Evolutionary conservation across 2,329 filamentous ascomycete species (phyloP).

Genomic region (Ceratocystiopsis brevicomis): DNA sequence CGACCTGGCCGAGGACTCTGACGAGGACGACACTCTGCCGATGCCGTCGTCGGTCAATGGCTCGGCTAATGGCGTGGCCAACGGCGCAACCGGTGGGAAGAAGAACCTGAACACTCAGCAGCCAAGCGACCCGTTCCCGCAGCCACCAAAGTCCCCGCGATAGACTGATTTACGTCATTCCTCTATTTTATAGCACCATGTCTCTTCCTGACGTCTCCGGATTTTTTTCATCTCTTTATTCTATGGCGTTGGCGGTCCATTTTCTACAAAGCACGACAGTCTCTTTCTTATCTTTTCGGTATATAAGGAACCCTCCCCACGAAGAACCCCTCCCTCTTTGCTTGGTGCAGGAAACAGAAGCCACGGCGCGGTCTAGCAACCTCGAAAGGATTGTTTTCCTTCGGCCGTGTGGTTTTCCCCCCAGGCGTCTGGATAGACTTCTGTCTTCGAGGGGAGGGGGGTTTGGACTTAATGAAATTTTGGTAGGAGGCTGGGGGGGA

Average conservation of each 20-base stretch:
- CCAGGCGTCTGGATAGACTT: no score
- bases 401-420: no score
- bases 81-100: slow-evolving; percentile 4
- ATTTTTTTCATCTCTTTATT: background rate
- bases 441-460: no score
- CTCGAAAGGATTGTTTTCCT: no score
- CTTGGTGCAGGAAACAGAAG: no score
- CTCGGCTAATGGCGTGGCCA: slow-evolving; percentile 8
- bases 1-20: slow-evolving; percentile 61
- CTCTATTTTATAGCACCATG: no score
- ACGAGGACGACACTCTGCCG: slow-evolving; percentile 33
- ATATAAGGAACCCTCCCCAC: slow-evolving; percentile 3
- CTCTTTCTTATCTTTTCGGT: slow-evolving; percentile 1
- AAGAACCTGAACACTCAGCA: slow-evolving; percentile 4
- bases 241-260: background rate
- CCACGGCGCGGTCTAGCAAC: no score
- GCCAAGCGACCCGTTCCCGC: background rate
- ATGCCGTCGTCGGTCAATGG: slow-evolving; percentile 19
- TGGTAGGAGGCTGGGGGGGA: no score
- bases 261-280: background rate
- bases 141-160: slow-evolving; percentile 5
- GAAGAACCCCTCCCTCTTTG: no score
- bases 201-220: no score
- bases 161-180: background rate
- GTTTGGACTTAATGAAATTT: no score